Evolutionary conservation across 305 asterid species (phyloP), one percentile per base, ranked within the genome.

Genomic region (Plantago coronopus): DNA sequence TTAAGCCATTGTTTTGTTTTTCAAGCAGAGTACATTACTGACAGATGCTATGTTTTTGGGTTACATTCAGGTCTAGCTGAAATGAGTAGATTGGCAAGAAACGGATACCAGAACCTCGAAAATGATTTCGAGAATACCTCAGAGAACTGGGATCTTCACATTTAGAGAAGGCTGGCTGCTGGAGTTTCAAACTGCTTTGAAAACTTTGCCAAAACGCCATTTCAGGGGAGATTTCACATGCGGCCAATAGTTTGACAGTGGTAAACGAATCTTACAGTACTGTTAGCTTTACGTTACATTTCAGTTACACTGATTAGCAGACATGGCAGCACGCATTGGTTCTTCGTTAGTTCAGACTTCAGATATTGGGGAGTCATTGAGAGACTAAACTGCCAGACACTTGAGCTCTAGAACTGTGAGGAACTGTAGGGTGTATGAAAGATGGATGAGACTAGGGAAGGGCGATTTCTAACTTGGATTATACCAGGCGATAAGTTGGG

Each of bases 31-130:
- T 45, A 46, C 5, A 46, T 46, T 15, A 46, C 50, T 46, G 9
- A 46, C 5, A 46, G 50, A 15, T 46, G 18, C 21, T 47, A 19
- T 10, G 5, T 47, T 47, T 47, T n/a, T 44, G 42, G 34, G 55
- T 48, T 68, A 59, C 57, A 60, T 71, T 43, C 78, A 83, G 95
- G 95, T 64, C 80, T 83, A 25, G 87, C 86, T 23, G 83, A 83
- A 72, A 79, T 80, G 79, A 81, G 79, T 77, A 79, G 78, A 27
- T 68, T 78, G 73, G 78, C 74, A 50, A 70, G 74, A 62, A 75
- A 75, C 23, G 83, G 74, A 48, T 58, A 61, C 62, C 71, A 64
- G 40, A 75, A 55, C 60, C 70, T 71, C 5, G 77, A 59, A 60
- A 63, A 60, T 64, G 68, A 74, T 9, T 38, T 18, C 22, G 83